Base-by-base conservation (phyloP, 129 eudicot genomes). In the Helianthus tuberosus region DNA sequence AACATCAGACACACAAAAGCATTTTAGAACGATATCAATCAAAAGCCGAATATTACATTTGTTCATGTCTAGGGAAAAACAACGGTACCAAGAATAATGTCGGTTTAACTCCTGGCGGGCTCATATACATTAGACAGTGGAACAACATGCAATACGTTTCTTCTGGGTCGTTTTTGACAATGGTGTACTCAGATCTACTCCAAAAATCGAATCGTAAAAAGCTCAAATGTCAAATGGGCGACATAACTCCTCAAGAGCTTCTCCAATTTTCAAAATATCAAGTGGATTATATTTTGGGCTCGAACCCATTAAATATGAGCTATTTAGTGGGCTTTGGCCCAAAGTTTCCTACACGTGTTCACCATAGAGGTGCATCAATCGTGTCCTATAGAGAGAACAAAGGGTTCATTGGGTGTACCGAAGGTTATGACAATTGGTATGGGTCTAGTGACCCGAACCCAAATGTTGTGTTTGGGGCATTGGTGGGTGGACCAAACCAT, bases 111-210 rank as follows among this genome's bases (percentile, higher is more conserved):
- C 95, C 91, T 1, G 84, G 87, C 15, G 98, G 96, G 11, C 92
- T 93, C 62, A 72, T 90, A 54, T 93, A 77, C 81, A 66, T 79
- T 64, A 83, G 95, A 25, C 79, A 82, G 66, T 89, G 96, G 96
- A 93, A 89, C 88, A 93, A 93, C 86, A 89, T 93, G 96, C 98
- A 90, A 50, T 89, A 93, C 29, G 96, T 86, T 3, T 84, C 98
- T 5, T 75, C 82, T 0, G 82, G 89, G 11, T 36, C 80, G 1
- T 86, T 89, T 49, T 80, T 93, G 36, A 82, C 89, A 20, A 74
- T 77, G 16, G 44, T 84, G 13, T 90, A 93, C 82, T 85, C 92
- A 0, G 86, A 87, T 60, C 82, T 69, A 55, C 96, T 90, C 57
- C 59, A n/a, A 32, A 78, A 52, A 65, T 69, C 76, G 23, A 75